Conservation (phyloP, 2,329 filamentous ascomycete species). For the Didymella keratinophila region DNA sequence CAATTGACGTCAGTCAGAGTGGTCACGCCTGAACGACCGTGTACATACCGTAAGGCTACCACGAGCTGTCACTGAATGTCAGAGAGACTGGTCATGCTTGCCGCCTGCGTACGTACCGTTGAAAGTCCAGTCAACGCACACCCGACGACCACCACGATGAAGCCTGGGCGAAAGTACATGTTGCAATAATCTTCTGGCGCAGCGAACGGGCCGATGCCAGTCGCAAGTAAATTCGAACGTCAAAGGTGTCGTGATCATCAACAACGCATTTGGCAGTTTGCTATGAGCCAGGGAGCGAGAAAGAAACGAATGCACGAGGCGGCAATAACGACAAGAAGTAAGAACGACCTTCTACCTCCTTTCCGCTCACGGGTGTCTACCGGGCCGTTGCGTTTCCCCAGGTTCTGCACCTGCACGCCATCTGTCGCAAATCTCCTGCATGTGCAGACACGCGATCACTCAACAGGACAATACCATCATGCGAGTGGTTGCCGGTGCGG, state of each 20-base stretch:
- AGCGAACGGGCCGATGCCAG: slow-evolving; percentile 1
- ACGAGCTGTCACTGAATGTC: slow-evolving; percentile 40
- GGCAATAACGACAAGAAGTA: neutral
- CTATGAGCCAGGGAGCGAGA: neutral
- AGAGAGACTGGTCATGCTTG: slow-evolving; percentile 8
- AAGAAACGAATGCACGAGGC: neutral
- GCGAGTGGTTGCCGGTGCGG: slow-evolving; percentile 11
- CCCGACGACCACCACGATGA: slow-evolving; percentile 47
- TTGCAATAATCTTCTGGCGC: slow-evolving; percentile 6
- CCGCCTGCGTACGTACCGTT: slow-evolving; percentile 21
- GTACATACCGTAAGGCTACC: slow-evolving; percentile 41
- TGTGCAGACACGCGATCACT: slow-evolving; percentile 11
- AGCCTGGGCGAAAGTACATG: slow-evolving; percentile 45
- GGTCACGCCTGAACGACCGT: neutral
- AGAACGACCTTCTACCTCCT: slow-evolving; percentile 2
- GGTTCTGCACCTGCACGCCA: slow-evolving; percentile 29
- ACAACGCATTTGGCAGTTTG: neutral
- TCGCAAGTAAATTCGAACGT: neutral
- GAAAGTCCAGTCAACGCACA: slow-evolving; percentile 46
- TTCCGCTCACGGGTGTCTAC: neutral
- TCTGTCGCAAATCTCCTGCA: slow-evolving; percentile 24
- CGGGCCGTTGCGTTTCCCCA: slow-evolving; percentile 28
- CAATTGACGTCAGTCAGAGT: slow-evolving; percentile 8
- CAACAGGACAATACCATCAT: slow-evolving; percentile 22
- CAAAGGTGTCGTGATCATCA: slow-evolving; percentile 1